Evolutionary conservation across 1,284 basidiomycete species (phyloP).

Genomic region (Stygiomarasmius scandens): DNA sequence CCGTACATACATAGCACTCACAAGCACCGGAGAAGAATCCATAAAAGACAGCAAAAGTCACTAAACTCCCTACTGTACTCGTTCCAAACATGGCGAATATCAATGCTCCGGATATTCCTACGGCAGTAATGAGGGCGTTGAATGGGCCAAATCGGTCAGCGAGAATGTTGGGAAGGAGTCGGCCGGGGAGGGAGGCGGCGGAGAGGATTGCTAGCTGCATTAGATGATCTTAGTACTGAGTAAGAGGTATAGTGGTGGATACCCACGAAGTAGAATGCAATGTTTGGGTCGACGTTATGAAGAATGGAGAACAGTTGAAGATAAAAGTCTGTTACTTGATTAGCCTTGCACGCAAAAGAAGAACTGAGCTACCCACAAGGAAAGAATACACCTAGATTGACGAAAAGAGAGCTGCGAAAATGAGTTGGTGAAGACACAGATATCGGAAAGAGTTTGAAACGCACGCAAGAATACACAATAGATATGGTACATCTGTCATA

Average conservation of each 20-base stretch:
- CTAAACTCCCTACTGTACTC: conserved; percentile 27
- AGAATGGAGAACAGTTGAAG: conserved; percentile 10
- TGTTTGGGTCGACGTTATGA: conserved; percentile 23
- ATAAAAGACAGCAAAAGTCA: conserved; percentile 38
- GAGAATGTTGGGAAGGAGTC: conserved; percentile 24
- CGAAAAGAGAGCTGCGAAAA: background rate
- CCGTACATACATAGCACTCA: conserved; percentile 21
- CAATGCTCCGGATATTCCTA: conserved; percentile 25
- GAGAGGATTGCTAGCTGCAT: conserved; percentile 36
- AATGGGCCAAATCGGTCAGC: conserved; percentile 29
- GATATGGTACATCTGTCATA: conserved; percentile 13
- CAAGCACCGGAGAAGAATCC: conserved; percentile 42
- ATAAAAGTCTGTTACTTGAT: conserved; percentile 1
- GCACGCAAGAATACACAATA: conserved; percentile 13
- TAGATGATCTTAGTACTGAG: background rate
- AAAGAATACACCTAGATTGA: conserved; percentile 13
- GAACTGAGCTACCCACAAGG: conserved; percentile 14
- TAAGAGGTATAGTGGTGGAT: background rate
- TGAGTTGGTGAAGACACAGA: background rate
- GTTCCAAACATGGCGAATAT: conserved; percentile 37
- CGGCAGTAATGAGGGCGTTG: conserved; percentile 28
- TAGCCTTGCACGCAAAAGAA: background rate
- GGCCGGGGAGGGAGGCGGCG: conserved; percentile 31
- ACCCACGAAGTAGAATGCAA: conserved; percentile 28
- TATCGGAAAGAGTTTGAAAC: background rate